Evolutionary conservation across 306 rosid species (phyloP), one percentile per base, ranked within the genome.

Genomic region (Quercus alba): DNA sequence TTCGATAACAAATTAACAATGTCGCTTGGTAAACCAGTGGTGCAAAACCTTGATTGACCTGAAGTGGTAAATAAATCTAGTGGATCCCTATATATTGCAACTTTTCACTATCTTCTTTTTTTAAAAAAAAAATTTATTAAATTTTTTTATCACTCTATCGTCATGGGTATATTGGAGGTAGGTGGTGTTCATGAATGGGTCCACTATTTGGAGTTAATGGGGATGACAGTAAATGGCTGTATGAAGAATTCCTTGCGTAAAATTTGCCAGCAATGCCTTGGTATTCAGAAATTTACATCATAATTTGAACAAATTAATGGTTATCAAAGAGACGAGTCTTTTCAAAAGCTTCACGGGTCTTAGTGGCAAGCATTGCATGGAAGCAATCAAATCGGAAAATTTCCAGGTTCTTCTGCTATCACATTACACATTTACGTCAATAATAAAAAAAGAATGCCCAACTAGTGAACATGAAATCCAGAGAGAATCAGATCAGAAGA

Each of bases 1-100:
- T 80, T 91, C 97, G 2, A 93, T 77, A 51, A 90, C n/a, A n/a
- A n/a, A n/a, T n/a, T n/a, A n/a, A n/a, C 93, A 89, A 95, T 90
- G 97, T 95, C 99, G 79, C 99, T 95, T 0, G 98, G 97, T 56
- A 93, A 84, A 15, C 98, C 99, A 18, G 93, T 93, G 99, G 28
- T 93, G 81, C 99, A 95, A 82, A 95, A 94, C 98, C 99, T 90
- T 54, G 99, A 97, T 88, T 95, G 99, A 35, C 97, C 97, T 81
- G 38, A 33, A 33, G 38, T 33, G 38, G 38, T 31, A 31, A 30
- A 30, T 31, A 81, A 78, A 77, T 55, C 75, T 33, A 78, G 66
- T 67, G 80, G 77, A 77, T 56, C 19, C 51, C 44, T 54, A 10
- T 46, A 62, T 44, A 61, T 68, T 33, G 70, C 4, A 73, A 7